Conservation (phyloP, 345 rosid genomes). For the Salix suchowensis region DNA sequence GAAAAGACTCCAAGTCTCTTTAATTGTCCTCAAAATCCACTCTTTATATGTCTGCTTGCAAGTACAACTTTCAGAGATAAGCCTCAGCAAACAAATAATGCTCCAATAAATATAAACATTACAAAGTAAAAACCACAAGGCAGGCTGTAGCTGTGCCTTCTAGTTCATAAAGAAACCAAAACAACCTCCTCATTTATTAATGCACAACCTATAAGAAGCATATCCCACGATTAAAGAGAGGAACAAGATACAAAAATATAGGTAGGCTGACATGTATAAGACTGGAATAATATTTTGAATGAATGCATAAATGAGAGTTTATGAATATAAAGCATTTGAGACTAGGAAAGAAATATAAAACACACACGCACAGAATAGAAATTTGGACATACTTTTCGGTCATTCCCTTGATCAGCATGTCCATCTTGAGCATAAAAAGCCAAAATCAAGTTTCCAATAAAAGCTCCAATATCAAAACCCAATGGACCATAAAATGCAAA, state of each 20-base stretch:
- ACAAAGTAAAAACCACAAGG: not conserved
- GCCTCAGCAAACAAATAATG: not conserved
- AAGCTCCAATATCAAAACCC: constrained; percentile 95
- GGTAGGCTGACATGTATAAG: too few species aligned
- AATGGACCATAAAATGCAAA: constrained; percentile 88
- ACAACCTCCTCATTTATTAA: not conserved
- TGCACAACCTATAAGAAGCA: not conserved
- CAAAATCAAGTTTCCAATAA: constrained; percentile 76
- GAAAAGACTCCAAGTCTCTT: constrained; percentile 79
- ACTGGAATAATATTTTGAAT: too few species aligned
- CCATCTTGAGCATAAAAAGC: constrained; percentile 95
- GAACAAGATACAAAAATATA: not conserved
- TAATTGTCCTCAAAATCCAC: constrained; percentile 66
- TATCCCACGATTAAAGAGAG: not conserved
- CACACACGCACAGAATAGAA: not conserved
- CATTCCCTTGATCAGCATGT: constrained; percentile 56
- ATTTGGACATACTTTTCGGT: constrained; percentile 48
- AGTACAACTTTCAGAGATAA: constrained; percentile 2
- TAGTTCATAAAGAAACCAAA: constrained; percentile 3
- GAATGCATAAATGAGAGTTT: not conserved
- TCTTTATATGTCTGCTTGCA: constrained; percentile 56
- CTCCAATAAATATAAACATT: not conserved
- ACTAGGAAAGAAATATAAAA: not conserved
- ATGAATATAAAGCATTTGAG: not conserved
- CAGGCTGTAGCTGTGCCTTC: too few species aligned